phyloP scores from a whole-genome alignment of 176 grass and related monocot species.

The Luzula sylvatica region DNA sequence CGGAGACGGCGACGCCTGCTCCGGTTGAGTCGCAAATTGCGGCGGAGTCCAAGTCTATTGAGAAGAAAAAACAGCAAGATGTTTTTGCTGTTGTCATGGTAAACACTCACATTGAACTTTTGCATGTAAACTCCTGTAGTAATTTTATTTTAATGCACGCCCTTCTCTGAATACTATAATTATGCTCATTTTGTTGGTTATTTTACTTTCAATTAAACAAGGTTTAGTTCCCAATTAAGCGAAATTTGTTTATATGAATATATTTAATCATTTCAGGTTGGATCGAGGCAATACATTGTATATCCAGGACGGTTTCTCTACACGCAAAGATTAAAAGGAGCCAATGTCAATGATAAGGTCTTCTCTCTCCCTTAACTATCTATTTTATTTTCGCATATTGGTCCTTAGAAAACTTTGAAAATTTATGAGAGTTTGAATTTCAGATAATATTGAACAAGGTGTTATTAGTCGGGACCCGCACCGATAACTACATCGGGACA shows the following conservation, averaged over 20 bases:
- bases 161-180: too few relatives aligned
- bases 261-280: constrained; percentile 9
- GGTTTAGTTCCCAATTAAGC: neutral
- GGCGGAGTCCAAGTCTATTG: constrained; percentile 25
- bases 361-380: neutral
- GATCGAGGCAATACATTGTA: constrained; percentile 24
- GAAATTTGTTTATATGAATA: neutral
- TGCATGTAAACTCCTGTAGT: neutral
- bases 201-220: neutral
- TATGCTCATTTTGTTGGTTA: neutral
- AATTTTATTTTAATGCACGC: neutral
- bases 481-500: constrained; percentile 82
- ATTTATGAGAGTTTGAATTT: constrained; percentile 8
- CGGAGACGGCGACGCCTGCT: constrained; percentile 30
- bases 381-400: neutral
- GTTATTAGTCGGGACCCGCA: constrained; percentile 74
- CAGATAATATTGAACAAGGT: constrained; percentile 98
- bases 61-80: constrained; percentile 48
- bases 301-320: constrained; percentile 40
- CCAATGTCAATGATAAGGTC: constrained; percentile 55
- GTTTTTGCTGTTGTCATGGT: constrained; percentile 95
- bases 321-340: constrained; percentile 71
- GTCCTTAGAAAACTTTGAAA: constrained; percentile 11
- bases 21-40: constrained; percentile 61
- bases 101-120: constrained; percentile 1